These are phyloP conservation scores for Zoysia pacifica DNA, from an alignment of 176 grass and related monocot species.

Conservation along the genomic window DNA sequence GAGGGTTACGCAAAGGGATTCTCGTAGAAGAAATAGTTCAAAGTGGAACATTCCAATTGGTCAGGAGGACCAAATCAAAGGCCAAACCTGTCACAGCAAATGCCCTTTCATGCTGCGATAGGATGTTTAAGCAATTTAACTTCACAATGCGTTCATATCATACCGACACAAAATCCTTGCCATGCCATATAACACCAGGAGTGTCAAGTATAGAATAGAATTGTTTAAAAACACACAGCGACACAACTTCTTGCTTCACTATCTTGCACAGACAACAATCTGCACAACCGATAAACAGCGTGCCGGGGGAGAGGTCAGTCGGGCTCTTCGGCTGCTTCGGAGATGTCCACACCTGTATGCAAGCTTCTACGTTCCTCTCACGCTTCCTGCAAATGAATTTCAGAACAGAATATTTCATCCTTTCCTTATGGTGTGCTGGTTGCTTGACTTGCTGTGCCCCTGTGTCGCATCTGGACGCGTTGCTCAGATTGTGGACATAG, in stretches of 20 bases:
- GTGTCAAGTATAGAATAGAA: not conserved
- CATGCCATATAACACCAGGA: constrained; percentile 16
- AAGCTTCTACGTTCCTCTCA: not conserved
- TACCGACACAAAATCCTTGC: not conserved
- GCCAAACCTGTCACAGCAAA: not conserved
- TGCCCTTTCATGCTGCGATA: not conserved
- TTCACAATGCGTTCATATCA: not conserved
- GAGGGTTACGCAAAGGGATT: not conserved
- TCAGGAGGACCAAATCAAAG: constrained; percentile 23
- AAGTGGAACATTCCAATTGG: constrained; percentile 10
- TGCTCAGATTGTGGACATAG: constrained; percentile 61
- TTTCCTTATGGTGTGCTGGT: constrained; percentile 26
- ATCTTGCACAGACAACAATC: not conserved
- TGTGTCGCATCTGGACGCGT: constrained; percentile 62
- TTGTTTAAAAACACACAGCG: not conserved
- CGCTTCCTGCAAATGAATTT: not conserved
- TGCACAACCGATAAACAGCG: not conserved
- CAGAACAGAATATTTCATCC: not conserved
- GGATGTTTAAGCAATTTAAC: not conserved
- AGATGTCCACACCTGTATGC: constrained; percentile 48
- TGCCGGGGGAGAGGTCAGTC: constrained; percentile 53
- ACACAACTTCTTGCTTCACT: not conserved
- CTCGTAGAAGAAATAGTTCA: constrained; percentile 8
- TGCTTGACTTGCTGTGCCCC: constrained; percentile 69
- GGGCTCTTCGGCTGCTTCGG: constrained; percentile 49